Evolutionary conservation across 1,284 basidiomycete genomes (phyloP), one percentile per base, ranked within the genome.

Genomic region (Pseudomicrostroma phylloplanum): DNA sequence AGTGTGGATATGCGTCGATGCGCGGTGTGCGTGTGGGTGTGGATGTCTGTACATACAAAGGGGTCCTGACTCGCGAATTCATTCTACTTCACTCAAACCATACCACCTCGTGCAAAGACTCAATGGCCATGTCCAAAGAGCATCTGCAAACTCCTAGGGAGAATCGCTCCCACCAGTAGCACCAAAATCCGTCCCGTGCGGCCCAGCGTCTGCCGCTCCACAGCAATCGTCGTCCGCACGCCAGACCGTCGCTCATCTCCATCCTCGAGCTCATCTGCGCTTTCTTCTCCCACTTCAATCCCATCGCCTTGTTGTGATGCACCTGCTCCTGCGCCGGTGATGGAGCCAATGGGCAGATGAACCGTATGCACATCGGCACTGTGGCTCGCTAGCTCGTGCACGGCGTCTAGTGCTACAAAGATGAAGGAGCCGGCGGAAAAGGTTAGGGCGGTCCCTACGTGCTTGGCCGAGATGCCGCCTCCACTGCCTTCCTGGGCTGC

Each of bases 341-440:
- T 9, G 4, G 30, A 36, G 30, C 30, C 30, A 36, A 36, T 36
- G 30, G 30, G 30, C 3, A 36, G 30, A 36, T 36, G 30, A 3
- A 36, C 30, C 30, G 30, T 36, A 9, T 48, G 43, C 12, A 48
- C 60, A 48, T 69, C 68, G 11, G 68, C 68, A 15, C 67, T 63
- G 0, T 57, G 61, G 1, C 68, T 67, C 1, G 74, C 68, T 19
- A 73, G 64, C 49, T 77, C 71, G 19, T 75, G 61, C 25, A 80
- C 71, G 0, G 77, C 76, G 42, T 80, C 78, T 1, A 92, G 93
- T 0, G 92, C 92, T 40, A 96, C 92, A 76, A 93, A 96, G 36
- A 96, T 82, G 80, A 96, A 96, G 0, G 91, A 92, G 15, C 92
- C 92, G 43, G 91, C 93, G 17, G 89, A 91, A 65, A 91, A 82